These are phyloP conservation scores for Ophiostoma triangulosporum DNA, from an alignment of 2,329 filamentous ascomycete species.

Conservation along the genomic window DNA sequence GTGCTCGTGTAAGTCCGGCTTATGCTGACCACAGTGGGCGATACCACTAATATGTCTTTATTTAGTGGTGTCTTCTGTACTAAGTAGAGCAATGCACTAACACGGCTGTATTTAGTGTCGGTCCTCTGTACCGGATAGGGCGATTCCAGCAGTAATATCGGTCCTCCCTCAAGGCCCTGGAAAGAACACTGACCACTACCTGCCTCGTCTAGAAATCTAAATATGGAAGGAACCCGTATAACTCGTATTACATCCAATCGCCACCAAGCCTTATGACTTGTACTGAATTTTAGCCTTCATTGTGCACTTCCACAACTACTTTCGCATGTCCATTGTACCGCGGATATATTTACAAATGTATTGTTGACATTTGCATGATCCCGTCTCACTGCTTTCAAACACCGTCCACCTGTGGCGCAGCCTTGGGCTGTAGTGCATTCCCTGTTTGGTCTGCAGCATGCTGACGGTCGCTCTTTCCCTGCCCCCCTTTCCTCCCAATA, in stretches of 20 bases:
- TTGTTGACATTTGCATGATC: not conserved
- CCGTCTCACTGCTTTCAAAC: not conserved
- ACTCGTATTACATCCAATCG: not conserved
- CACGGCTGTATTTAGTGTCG: too few species aligned
- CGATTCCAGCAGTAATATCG: too few species aligned
- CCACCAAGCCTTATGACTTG: not conserved
- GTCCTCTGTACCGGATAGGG: too few species aligned
- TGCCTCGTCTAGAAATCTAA: not conserved
- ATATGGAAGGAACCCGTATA: not conserved
- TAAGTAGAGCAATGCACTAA: too few species aligned
- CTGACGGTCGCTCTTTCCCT: not conserved
- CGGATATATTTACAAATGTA: not conserved
- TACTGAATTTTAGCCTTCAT: not conserved
- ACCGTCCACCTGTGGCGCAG: slow-evolving; percentile 2
- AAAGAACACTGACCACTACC: too few species aligned
- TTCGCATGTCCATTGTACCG: not conserved
- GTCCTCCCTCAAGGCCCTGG: too few species aligned
- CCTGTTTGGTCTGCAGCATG: not conserved
- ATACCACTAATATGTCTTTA: too few species aligned
- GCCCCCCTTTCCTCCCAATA: not conserved
- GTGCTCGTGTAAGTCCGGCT: too few species aligned
- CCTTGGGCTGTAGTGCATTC: slow-evolving; percentile 6
- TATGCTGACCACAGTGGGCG: too few species aligned
- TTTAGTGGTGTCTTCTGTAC: too few species aligned
- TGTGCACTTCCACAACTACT: not conserved